Evolutionary conservation across 2,329 filamentous ascomycete species (phyloP).

Genomic region (Aureobasidium melanogenum): DNA sequence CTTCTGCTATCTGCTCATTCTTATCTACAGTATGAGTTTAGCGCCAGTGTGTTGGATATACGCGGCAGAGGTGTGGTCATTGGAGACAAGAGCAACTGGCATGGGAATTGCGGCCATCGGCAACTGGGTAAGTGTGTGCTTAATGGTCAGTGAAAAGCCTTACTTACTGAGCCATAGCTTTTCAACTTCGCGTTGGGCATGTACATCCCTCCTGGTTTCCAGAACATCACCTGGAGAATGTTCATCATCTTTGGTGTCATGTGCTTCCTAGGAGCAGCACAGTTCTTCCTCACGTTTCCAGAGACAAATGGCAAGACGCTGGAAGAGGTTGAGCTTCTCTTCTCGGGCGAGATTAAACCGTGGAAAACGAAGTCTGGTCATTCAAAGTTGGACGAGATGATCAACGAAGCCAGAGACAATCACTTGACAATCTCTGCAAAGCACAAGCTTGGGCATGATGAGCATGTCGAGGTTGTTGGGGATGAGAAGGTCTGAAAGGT

Average conservation of each 20-base stretch:
- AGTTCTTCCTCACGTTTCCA: constrained; percentile 38
- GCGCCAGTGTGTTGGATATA: not conserved
- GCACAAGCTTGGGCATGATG: not conserved
- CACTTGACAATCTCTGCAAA: constrained; percentile 15
- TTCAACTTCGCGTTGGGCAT: constrained; percentile 54
- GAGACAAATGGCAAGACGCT: constrained; percentile 32
- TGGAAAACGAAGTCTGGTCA: constrained; percentile 31
- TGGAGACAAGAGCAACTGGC: not conserved
- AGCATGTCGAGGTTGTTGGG: not conserved
- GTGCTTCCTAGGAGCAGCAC: constrained; percentile 37
- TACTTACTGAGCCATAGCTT: constrained; percentile 19
- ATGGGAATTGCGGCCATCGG: not conserved
- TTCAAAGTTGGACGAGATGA: constrained; percentile 23
- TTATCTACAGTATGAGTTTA: constrained; percentile 53
- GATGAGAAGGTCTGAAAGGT: constrained; percentile 15
- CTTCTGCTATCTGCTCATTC: constrained; percentile 56
- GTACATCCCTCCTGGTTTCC: constrained; percentile 50
- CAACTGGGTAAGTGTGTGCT: not conserved
- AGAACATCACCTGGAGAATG: constrained; percentile 31
- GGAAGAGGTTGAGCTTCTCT: constrained; percentile 33
- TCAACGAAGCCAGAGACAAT: constrained; percentile 17
- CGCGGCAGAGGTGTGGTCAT: not conserved
- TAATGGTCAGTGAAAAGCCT: constrained; percentile 36
- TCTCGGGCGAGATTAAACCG: constrained; percentile 25
- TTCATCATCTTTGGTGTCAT: constrained; percentile 43